phyloP scores from a whole-genome alignment of 495 filamentous ascomycete species.

The Clohesyomyces aquaticus region DNA sequence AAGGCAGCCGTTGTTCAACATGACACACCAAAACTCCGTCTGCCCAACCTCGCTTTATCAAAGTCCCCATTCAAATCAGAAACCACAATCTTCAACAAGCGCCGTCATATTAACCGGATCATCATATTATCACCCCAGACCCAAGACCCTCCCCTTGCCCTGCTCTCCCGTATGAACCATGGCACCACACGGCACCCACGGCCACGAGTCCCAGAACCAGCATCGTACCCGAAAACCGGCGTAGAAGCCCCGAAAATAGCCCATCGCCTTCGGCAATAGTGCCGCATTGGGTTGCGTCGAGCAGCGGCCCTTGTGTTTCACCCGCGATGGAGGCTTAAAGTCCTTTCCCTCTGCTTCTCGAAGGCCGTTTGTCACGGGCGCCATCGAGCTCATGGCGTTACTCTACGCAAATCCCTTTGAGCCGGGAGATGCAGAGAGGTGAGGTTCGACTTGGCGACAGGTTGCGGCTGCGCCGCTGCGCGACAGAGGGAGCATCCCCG shows the following conservation, averaged over 20 bases:
- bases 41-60: background rate
- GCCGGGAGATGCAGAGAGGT: background rate
- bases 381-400: background rate
- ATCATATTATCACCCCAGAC: background rate
- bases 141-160: background rate
- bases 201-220: slow-evolving; percentile 6
- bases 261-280: background rate
- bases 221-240: background rate
- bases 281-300: background rate
- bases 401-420: background rate
- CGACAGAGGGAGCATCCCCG: too few species aligned
- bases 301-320: background rate
- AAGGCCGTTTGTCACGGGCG: background rate
- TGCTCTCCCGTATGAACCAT: too few species aligned
- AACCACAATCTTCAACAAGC: too few species aligned
- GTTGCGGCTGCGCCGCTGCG: too few species aligned
- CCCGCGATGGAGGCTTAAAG: background rate
- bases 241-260: slow-evolving; percentile 5
- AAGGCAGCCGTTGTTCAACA: slow-evolving; percentile 3
- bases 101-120: slow-evolving; percentile 14
- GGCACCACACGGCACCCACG: too few species aligned
- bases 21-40: slow-evolving; percentile 14
- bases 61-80: too few species aligned
- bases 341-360: background rate
- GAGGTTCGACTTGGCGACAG: too few species aligned